A percentile compares a stretch with the other conserved stretches of the same genome.
Evolutionary conservation across 805 yeast genomes (phyloP).

Genomic region (Yamadazyma olivae): DNA sequence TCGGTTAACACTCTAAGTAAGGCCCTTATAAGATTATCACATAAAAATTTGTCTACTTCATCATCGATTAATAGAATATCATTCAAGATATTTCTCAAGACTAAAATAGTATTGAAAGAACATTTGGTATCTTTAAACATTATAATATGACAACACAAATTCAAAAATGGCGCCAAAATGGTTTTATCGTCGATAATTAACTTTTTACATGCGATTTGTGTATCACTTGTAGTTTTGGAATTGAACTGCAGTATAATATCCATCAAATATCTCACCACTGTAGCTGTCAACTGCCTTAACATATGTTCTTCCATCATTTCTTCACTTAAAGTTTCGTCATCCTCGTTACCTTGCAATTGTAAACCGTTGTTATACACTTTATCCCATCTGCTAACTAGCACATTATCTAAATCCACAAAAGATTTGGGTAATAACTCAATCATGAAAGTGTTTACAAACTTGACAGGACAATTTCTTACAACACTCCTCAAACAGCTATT

Average conservation of each 20-base stretch:
- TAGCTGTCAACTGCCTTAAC: slow-evolving; percentile 88
- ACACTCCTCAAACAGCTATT: slow-evolving; percentile 85
- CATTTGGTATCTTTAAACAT: slow-evolving; percentile 87
- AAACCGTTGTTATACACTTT: slow-evolving; percentile 56
- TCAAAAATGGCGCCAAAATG: slow-evolving; percentile 74
- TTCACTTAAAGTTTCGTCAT: slow-evolving; percentile 84
- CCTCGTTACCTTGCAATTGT: slow-evolving; percentile 55
- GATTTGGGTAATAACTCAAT: slow-evolving; percentile 74
- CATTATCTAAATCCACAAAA: slow-evolving; percentile 65
- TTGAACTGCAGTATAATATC: slow-evolving; percentile 84
- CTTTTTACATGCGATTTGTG: slow-evolving; percentile 64
- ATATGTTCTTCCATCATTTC: slow-evolving; percentile 98
- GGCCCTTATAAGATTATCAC: slow-evolving; percentile 66
- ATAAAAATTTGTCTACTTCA: slow-evolving; percentile 69
- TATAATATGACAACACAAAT: slow-evolving; percentile 71
- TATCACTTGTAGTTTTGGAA: slow-evolving; percentile 47
- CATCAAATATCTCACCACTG: slow-evolving; percentile 80
- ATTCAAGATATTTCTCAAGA: slow-evolving; percentile 69
- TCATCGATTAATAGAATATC: slow-evolving; percentile 67
- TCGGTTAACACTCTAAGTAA: slow-evolving; percentile 66
- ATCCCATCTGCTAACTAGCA: slow-evolving; percentile 78
- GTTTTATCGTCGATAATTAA: slow-evolving; percentile 62
- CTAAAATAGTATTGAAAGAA: slow-evolving; percentile 82
- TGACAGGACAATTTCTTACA: slow-evolving; percentile 82
- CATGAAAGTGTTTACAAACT: slow-evolving; percentile 66